These are phyloP conservation scores for Zygosaccharomyces bailii DNA, from an alignment of 805 yeast species.

Conservation along the genomic window DNA sequence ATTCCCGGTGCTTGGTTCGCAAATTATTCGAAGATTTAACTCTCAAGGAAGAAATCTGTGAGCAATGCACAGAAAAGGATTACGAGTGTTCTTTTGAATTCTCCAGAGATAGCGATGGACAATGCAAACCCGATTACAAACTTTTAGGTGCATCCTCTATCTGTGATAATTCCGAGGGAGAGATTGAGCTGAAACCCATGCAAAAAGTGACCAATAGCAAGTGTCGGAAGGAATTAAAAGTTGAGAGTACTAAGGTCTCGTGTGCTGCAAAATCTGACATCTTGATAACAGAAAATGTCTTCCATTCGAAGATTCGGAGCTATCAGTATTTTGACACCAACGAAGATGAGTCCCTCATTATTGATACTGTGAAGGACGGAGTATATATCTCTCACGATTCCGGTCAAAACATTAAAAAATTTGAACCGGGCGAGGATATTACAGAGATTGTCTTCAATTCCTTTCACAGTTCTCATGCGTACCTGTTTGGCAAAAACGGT, in stretches of 20 bases:
- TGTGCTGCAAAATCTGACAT: constrained; percentile 35
- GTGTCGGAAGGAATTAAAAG: constrained; percentile 26
- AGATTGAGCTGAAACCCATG: constrained; percentile 20
- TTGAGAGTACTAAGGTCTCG: constrained; percentile 29
- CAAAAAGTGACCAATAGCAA: constrained; percentile 18
- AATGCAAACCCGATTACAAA: constrained; percentile 45
- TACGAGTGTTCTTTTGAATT: constrained; percentile 67
- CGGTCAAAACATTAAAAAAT: constrained; percentile 47
- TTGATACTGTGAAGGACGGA: constrained; percentile 50
- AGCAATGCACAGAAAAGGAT: constrained; percentile 57
- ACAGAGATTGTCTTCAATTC: constrained; percentile 60
- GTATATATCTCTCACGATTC: constrained; percentile 70
- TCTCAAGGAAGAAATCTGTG: constrained; percentile 52
- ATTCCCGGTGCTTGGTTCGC: constrained; percentile 54
- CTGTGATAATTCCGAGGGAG: constrained; percentile 19
- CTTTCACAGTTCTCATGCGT: constrained; percentile 34
- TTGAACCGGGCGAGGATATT: constrained; percentile 38
- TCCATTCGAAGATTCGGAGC: constrained; percentile 52
- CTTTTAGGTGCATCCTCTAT: constrained; percentile 19
- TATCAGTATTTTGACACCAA: constrained; percentile 46
- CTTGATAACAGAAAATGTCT: constrained; percentile 38
- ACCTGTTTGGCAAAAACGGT: constrained; percentile 44
- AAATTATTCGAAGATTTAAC: constrained; percentile 38
- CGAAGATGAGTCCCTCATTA: constrained; percentile 62
- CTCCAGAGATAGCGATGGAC: constrained; percentile 35